Percentiles rank a stretch among this genome's conserved stretches.
Evolutionary conservation across 2,329 filamentous ascomycete genomes (phyloP).

Genomic region (Tolypocladium album): DNA sequence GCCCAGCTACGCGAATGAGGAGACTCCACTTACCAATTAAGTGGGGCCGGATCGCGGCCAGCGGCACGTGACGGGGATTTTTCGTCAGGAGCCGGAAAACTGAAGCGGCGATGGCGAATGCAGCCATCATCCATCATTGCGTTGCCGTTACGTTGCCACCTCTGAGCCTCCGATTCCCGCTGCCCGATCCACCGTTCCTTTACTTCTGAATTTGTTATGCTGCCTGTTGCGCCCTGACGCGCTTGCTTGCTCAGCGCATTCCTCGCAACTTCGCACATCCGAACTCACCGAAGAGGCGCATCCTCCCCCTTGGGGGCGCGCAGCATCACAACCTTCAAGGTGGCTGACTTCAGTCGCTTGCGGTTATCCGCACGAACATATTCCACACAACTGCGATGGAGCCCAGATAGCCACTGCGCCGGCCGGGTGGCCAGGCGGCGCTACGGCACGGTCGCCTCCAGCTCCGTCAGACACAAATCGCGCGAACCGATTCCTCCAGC

Average conservation of each 20-base stretch:
- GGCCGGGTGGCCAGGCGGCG: constrained; percentile 26
- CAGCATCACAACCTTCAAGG: constrained; percentile 12
- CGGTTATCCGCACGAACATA: constrained; percentile 34
- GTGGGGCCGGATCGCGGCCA: not conserved
- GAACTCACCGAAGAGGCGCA: not conserved
- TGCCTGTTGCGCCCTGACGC: not conserved
- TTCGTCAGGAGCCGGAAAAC: not conserved
- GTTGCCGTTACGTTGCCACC: not conserved
- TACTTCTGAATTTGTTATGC: not conserved
- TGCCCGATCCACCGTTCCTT: not conserved
- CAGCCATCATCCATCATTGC: not conserved
- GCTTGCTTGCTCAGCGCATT: not conserved
- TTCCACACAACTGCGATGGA: constrained; percentile 25
- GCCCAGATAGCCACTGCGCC: constrained; percentile 23
- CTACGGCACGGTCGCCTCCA: constrained; percentile 17
- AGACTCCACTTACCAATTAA: not conserved
- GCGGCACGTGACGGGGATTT: not conserved
- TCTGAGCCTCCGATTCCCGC: not conserved
- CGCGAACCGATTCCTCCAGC: constrained; percentile 10
- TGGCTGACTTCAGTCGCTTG: constrained; percentile 26
- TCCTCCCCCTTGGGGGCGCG: not conserved
- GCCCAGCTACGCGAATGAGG: not conserved
- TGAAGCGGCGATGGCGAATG: not conserved
- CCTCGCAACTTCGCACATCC: not conserved
- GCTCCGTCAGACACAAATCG: constrained; percentile 10